These are phyloP conservation scores for Russula sp. DNA, from an alignment of 768 basidiomycete species.

Conservation along the genomic window DNA sequence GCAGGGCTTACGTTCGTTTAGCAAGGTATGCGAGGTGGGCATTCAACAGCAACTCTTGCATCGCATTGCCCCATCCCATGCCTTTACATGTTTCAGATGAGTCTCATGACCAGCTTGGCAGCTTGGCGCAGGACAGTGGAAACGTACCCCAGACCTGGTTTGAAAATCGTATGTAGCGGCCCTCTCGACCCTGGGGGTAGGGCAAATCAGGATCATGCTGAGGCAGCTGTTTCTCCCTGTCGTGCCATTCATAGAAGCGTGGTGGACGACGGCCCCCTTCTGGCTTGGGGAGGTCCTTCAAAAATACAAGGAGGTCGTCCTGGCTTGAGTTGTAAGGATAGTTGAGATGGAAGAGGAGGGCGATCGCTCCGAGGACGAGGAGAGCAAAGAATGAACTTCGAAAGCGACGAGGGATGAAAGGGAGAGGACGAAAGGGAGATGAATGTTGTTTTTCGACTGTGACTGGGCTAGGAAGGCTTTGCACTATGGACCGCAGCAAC, in stretches of 20 bases:
- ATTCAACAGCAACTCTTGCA: too few species aligned
- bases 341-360: not conserved
- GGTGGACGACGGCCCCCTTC: constrained; percentile 9
- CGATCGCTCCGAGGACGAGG: not conserved
- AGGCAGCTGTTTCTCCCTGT: constrained; percentile 12
- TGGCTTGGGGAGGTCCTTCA: not conserved
- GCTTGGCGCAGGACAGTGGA: too few species aligned
- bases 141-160: constrained; percentile 5
- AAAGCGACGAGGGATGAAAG: not conserved
- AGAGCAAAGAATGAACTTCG: not conserved
- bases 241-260: constrained; percentile 14
- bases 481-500: too few species aligned
- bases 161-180: too few species aligned
- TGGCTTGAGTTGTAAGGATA: too few species aligned
- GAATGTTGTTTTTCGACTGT: not conserved
- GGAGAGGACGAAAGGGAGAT: not conserved
- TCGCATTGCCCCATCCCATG: constrained; percentile 57
- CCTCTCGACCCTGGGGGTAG: constrained; percentile 19
- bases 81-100: too few species aligned
- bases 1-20: too few species aligned
- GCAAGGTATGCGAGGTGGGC: too few species aligned
- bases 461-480: not conserved
- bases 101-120: too few species aligned
- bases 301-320: not conserved
- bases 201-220: constrained; percentile 17